A percentile compares a stretch with the other conserved stretches of the same genome.
Conservation (phyloP, 1,284 basidiomycete genomes). For the Rhodotorula sp. region DNA sequence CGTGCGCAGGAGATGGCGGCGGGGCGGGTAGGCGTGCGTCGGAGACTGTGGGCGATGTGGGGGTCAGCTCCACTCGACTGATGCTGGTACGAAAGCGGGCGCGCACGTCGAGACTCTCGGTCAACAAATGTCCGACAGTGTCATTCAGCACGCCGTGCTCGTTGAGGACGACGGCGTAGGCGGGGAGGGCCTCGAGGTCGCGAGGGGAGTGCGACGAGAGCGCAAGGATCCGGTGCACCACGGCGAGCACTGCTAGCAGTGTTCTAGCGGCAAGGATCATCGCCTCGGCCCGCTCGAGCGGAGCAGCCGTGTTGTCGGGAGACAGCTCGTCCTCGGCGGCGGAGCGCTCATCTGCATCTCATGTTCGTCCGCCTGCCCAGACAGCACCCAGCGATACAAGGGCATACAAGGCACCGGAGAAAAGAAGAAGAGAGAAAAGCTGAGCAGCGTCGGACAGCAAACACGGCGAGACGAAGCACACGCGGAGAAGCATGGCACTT, state of each 20-base stretch:
- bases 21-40: background rate
- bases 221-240: constrained; percentile 6
- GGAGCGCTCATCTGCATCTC: too few relatives aligned
- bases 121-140: constrained; percentile 23
- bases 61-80: background rate
- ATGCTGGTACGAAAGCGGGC: background rate
- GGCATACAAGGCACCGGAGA: too few relatives aligned
- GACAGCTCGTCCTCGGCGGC: too few relatives aligned
- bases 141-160: constrained; percentile 40
- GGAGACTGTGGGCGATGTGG: constrained; percentile 7
- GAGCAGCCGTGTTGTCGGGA: background rate
- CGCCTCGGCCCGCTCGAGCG: background rate
- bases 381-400: too few relatives aligned
- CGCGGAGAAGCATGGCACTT: too few relatives aligned
- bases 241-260: background rate
- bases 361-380: too few relatives aligned
- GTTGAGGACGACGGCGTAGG: constrained; percentile 35
- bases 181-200: constrained; percentile 43
- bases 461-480: too few relatives aligned
- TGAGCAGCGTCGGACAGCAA: too few relatives aligned
- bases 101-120: constrained; percentile 10
- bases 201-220: constrained; percentile 44
- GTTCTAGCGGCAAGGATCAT: background rate
- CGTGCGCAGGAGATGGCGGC: constrained; percentile 34
- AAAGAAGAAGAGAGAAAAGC: too few relatives aligned